Conservation (phyloP, 1,284 basidiomycete species). For the Nidula niveotomentosa region DNA sequence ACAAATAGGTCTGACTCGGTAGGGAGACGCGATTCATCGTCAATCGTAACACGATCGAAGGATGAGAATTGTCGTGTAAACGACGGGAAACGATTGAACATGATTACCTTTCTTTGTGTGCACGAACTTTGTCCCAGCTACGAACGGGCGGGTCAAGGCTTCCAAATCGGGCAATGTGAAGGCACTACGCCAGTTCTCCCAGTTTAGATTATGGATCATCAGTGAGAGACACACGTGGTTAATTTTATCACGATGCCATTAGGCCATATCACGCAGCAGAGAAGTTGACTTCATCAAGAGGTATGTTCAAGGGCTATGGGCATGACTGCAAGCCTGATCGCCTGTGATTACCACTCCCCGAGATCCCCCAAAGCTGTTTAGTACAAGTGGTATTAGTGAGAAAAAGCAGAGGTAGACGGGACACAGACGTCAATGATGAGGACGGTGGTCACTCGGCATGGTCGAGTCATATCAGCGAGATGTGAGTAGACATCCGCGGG, state of each 20-base stretch:
- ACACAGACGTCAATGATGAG: neutral
- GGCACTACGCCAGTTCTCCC: conserved; percentile 8
- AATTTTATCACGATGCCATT: conserved; percentile 15
- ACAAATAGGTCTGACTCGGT: too few species aligned
- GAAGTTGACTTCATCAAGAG: neutral
- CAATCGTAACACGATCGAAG: conserved; percentile 5
- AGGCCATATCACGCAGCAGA: neutral
- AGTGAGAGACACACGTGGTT: conserved; percentile 13
- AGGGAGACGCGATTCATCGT: conserved; percentile 3
- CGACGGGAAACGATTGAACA: neutral
- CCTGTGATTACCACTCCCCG: neutral
- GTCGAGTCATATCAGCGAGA: neutral
- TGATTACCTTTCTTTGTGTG: conserved; percentile 4
- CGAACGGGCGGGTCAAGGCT: conserved; percentile 26
- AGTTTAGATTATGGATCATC: neutral
- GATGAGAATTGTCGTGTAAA: conserved; percentile 2
- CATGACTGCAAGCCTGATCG: neutral
- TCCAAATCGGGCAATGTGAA: conserved; percentile 26
- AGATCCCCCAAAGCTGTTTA: neutral
- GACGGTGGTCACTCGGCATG: neutral
- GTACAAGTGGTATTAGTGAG: neutral
- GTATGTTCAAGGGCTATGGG: neutral
- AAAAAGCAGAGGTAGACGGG: neutral
- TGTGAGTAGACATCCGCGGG: neutral
- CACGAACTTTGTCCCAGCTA: conserved; percentile 10